Percentiles rank a stretch among this genome's conserved stretches.
Evolutionary conservation across 2,329 filamentous ascomycete species (phyloP).

Genomic region (Ascocoryne sarcoides): DNA sequence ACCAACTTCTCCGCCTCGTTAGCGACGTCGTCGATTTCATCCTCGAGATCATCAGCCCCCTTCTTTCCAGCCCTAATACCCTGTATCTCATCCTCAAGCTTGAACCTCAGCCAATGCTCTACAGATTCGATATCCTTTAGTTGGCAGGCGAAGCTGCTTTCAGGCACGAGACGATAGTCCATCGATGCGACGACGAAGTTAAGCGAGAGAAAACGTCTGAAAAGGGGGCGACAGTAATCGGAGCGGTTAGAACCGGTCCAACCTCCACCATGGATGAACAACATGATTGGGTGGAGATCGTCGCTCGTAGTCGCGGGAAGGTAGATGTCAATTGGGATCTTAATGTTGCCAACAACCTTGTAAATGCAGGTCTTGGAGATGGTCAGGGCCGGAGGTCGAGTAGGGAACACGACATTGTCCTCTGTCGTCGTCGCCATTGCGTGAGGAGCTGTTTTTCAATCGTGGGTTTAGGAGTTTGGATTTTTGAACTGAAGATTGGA

Average conservation of each 20-base stretch:
- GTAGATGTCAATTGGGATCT: conserved; percentile 11
- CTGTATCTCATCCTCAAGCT: conserved; percentile 4
- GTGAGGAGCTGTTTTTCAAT: background rate
- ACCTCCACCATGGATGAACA: conserved; percentile 17
- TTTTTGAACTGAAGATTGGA: background rate
- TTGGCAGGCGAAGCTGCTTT: conserved; percentile 10
- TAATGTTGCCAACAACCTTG: conserved; percentile 7
- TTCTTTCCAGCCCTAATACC: background rate
- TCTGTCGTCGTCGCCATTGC: background rate
- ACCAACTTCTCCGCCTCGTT: too few relatives aligned
- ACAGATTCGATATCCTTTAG: conserved; percentile 13
- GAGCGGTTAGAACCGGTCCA: conserved; percentile 12
- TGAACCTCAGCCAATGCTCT: conserved; percentile 13
- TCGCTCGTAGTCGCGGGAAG: background rate
- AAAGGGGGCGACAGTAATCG: conserved; percentile 14
- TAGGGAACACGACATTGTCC: conserved; percentile 1
- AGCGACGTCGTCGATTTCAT: too few relatives aligned
- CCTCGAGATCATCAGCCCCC: too few relatives aligned
- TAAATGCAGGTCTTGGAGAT: conserved; percentile 13
- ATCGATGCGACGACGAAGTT: conserved; percentile 14
- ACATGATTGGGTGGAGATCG: conserved; percentile 6
- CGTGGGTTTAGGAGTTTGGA: background rate
- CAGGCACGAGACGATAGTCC: conserved; percentile 16
- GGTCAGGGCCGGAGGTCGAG: conserved; percentile 7
- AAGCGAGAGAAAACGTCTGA: conserved; percentile 9